phyloP scores from a whole-genome alignment of 495 filamentous ascomycete genomes.

The Glarea lozoyensis region DNA sequence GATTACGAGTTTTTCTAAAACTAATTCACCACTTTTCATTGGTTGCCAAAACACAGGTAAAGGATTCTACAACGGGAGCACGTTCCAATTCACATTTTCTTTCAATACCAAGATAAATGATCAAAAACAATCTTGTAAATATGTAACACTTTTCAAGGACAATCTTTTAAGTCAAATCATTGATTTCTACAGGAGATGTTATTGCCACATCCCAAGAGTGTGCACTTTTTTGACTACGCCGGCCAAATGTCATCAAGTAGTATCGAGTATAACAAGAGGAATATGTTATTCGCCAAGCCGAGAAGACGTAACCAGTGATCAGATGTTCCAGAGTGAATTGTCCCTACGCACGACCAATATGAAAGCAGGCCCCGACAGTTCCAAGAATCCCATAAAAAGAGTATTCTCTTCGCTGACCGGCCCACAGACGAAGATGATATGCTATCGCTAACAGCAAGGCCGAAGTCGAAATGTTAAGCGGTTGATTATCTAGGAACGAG shows the following conservation, averaged over 20 bases:
- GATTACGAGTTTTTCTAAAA: too few species aligned
- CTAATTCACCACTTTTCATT: too few species aligned
- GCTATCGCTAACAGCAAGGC: slow-evolving; percentile 21
- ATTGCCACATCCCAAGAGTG: slow-evolving; percentile 19
- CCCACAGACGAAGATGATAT: slow-evolving; percentile 13
- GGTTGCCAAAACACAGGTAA: too few species aligned
- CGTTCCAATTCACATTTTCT: too few species aligned
- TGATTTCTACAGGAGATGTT: slow-evolving; percentile 26
- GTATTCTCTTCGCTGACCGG: slow-evolving; percentile 6
- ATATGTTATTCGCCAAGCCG: slow-evolving; percentile 18
- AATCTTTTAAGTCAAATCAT: too few species aligned
- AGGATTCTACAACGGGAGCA: too few species aligned
- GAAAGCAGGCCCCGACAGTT: slow-evolving; percentile 19
- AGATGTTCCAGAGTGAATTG: slow-evolving; percentile 21
- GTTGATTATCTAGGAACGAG: slow-evolving; percentile 25
- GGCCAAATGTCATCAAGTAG: slow-evolving; percentile 20
- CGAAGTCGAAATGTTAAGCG: slow-evolving; percentile 17
- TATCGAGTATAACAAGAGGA: slow-evolving; percentile 18
- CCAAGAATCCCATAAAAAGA: slow-evolving; percentile 15
- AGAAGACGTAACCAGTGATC: slow-evolving; percentile 24
- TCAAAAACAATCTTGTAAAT: too few species aligned
- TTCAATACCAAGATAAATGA: too few species aligned
- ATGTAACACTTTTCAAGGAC: too few species aligned
- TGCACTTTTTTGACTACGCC: slow-evolving; percentile 21
- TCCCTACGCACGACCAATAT: slow-evolving; percentile 19